Evolutionary conservation across 2,329 filamentous ascomycete genomes (phyloP), one percentile per base, ranked within the genome.

Genomic region (Cordyceps militaris): DNA sequence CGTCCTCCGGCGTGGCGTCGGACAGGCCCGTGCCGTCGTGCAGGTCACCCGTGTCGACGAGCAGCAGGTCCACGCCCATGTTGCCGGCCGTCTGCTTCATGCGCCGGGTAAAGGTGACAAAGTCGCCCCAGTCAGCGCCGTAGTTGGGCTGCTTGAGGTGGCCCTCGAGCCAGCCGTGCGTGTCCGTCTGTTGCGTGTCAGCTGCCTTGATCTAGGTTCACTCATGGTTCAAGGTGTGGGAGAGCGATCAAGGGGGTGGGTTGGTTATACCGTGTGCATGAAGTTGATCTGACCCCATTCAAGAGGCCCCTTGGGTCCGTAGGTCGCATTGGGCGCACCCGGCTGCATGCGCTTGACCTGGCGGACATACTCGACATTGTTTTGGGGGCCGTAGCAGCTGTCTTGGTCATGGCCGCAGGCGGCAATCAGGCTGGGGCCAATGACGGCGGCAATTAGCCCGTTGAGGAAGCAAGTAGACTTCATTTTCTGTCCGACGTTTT

Each of bases 41-140:
- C n/a, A 87, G 70, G 66, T 87, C 84, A 21, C 82, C 83, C 44
- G 82, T 85, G 64, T 87, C 83, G 50, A 86, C 69, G 13, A 86
- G 67, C 50, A 86, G 71, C 58, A 86, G 64, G 62, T 87, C 84
- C 6, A 85, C 83, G 10, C 78, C 77, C 61, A 84, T 72, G 13
- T 76, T 72, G 21, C 73, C 71, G 4, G 84, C 83, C 63, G 79
- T 82, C 57, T 79, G 70, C 67, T 81, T 82, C 80, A 86, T 84
- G 61, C 78, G 78, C 51, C 75, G 76, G 13, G 79, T 75, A 64
- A 86, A 86, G 56, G 79, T 79, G 43, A 82, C 81, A 67, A 80
- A 85, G 66, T 87, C 84, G 24, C 84, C 84, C 81, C 83, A 86
- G 65, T 87, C 84, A 2, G 82, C 83, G 42, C 83, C 82, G 60